phyloP scores from a whole-genome alignment of 768 basidiomycete genomes.

The Termitomyces sp. region DNA sequence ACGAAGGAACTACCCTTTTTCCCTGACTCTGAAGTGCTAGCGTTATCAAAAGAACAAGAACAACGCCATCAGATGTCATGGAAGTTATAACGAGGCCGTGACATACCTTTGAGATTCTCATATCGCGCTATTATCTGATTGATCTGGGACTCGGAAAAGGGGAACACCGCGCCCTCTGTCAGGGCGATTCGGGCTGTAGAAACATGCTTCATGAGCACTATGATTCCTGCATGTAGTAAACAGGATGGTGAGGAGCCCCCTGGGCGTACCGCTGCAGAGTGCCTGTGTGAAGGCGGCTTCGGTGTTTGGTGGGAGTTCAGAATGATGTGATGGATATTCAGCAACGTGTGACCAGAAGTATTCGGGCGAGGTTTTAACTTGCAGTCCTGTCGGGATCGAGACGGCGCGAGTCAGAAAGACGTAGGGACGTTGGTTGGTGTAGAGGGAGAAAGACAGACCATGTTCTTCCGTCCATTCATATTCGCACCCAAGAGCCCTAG shows the following conservation, averaged over 20 bases:
- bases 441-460: conserved; percentile 16
- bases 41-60: background rate
- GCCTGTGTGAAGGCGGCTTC: background rate
- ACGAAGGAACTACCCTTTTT: conserved; percentile 21
- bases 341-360: conserved; percentile 38
- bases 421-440: background rate
- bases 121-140: conserved; percentile 33
- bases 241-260: background rate
- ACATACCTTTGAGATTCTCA: conserved; percentile 27
- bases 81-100: background rate
- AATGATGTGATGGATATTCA: conserved; percentile 37
- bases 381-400: conserved; percentile 17
- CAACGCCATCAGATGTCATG: conserved; percentile 3
- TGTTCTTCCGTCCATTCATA: conserved; percentile 31
- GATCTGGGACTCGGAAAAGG: conserved; percentile 30
- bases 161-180: conserved; percentile 25
- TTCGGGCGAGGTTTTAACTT: conserved; percentile 19
- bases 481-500: conserved; percentile 22
- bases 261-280: background rate
- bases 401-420: background rate
- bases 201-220: conserved; percentile 2
- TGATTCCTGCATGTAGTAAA: background rate
- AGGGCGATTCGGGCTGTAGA: conserved; percentile 23
- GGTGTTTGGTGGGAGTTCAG: conserved; percentile 12
- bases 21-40: conserved; percentile 25